Percentiles rank a stretch among this genome's conserved stretches.
Conservation (phyloP, 106 monocot genomes). For the Dendrobium officinale region DNA sequence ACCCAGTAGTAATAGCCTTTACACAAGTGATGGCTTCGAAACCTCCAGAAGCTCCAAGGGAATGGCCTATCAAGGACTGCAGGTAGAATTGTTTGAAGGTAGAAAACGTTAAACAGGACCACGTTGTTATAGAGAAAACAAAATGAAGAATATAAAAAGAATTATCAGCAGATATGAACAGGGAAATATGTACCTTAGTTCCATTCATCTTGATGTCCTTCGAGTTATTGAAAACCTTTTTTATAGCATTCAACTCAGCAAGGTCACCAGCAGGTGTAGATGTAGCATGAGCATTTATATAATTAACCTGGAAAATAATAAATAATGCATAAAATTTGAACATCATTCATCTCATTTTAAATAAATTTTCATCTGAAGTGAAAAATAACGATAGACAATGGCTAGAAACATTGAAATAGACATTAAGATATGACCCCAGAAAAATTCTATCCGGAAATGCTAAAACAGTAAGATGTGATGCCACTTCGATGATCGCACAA, state of each 20-base stretch:
- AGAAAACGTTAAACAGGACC: not conserved
- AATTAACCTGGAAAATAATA: conserved; percentile 62
- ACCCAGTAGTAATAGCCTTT: conserved; percentile 91
- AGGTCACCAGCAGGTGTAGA: conserved; percentile 96
- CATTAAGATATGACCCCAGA: not conserved
- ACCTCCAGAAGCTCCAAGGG: conserved; percentile 92
- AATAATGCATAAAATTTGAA: not conserved
- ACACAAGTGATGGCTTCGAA: conserved; percentile 95
- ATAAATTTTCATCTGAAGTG: not conserved
- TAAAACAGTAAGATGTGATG: too few species aligned
- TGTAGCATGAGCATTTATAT: conserved; percentile 99
- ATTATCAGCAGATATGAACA: not conserved
- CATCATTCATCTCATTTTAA: not conserved
- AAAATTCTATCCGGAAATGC: not conserved
- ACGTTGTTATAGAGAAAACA: not conserved
- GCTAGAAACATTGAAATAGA: not conserved
- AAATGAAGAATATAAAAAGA: not conserved
- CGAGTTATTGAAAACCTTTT: conserved; percentile 81
- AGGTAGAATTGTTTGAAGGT: conserved; percentile 16
- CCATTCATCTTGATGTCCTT: conserved; percentile 87
- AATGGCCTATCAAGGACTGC: conserved; percentile 98
- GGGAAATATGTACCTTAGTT: conserved; percentile 54
- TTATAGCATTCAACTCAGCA: conserved; percentile 93
- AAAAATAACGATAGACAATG: not conserved
- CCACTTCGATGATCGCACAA: too few species aligned